phyloP scores from a whole-genome alignment of 1,139 yeast species.

The Kurtzmaniella quercitrusa region DNA sequence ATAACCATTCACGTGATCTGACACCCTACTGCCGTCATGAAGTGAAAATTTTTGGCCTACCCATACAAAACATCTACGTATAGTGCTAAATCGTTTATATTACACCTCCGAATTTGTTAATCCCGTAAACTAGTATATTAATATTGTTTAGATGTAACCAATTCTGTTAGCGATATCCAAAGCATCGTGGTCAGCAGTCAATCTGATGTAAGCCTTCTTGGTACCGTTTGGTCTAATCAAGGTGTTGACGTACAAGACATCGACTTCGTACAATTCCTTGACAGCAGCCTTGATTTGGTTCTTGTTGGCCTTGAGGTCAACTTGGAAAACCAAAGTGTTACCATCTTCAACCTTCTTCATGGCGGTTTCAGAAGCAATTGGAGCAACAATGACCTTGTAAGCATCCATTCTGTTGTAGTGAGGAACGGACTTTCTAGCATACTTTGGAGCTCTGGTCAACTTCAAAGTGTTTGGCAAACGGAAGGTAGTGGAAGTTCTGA shows the following conservation, averaged over 20 bases:
- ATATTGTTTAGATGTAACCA: slow-evolving; percentile 77
- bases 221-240: slow-evolving; percentile 98
- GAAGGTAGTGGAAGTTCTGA: slow-evolving; percentile 94
- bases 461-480: slow-evolving; percentile 97
- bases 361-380: slow-evolving; percentile 98
- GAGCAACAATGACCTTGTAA: slow-evolving; percentile 90
- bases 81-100: slow-evolving; percentile 1
- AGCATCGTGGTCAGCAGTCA: slow-evolving; percentile 99
- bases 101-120: slow-evolving; percentile 4
- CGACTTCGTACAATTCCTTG: slow-evolving; percentile 97
- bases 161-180: slow-evolving; percentile 99
- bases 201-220: slow-evolving; percentile 99
- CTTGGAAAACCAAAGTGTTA: slow-evolving; percentile 98
- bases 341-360: slow-evolving; percentile 99
- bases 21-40: background rate
- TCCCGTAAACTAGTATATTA: slow-evolving; percentile 5
- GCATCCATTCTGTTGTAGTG: slow-evolving; percentile 97
- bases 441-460: slow-evolving; percentile 91
- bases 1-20: too few relatives aligned
- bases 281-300: slow-evolving; percentile 97
- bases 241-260: slow-evolving; percentile 91
- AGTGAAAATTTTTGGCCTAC: background rate
- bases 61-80: background rate
- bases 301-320: slow-evolving; percentile 95
- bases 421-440: slow-evolving; percentile 94